These are phyloP conservation scores for Neonectria neomacrospora DNA, from an alignment of 2,329 filamentous ascomycete genomes.

Conservation along the genomic window DNA sequence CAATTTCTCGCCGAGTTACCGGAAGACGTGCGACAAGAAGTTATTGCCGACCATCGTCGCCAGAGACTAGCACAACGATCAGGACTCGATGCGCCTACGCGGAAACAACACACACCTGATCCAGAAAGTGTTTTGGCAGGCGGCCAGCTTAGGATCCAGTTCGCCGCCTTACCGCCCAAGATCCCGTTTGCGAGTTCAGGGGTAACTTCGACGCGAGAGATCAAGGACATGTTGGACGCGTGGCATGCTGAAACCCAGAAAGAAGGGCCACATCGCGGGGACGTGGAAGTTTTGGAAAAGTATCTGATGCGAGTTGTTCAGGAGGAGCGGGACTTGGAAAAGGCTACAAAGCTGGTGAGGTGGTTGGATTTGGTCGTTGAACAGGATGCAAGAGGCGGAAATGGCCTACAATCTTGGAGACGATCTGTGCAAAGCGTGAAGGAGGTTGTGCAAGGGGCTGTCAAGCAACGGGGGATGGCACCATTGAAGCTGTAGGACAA, in stretches of 20 bases:
- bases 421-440: constrained; percentile 58
- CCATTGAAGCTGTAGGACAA: constrained; percentile 59
- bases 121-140: constrained; percentile 42
- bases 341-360: constrained; percentile 74
- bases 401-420: constrained; percentile 59
- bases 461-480: constrained; percentile 66
- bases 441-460: constrained; percentile 64
- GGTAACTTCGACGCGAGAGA: constrained; percentile 62
- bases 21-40: constrained; percentile 80
- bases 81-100: constrained; percentile 55
- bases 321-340: constrained; percentile 82
- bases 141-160: constrained; percentile 58
- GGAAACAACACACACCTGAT: constrained; percentile 41
- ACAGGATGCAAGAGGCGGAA: constrained; percentile 53
- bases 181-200: constrained; percentile 58
- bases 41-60: constrained; percentile 75
- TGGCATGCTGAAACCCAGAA: constrained; percentile 80
- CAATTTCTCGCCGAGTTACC: constrained; percentile 86
- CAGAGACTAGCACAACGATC: constrained; percentile 68
- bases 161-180: constrained; percentile 59
- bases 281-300: constrained; percentile 77
- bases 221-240: constrained; percentile 77
- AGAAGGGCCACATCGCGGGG: constrained; percentile 82
- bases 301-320: constrained; percentile 79
- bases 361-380: constrained; percentile 73